Base-by-base conservation (phyloP, 352 stramenopile species). In the Pythium coloratum region DNA sequence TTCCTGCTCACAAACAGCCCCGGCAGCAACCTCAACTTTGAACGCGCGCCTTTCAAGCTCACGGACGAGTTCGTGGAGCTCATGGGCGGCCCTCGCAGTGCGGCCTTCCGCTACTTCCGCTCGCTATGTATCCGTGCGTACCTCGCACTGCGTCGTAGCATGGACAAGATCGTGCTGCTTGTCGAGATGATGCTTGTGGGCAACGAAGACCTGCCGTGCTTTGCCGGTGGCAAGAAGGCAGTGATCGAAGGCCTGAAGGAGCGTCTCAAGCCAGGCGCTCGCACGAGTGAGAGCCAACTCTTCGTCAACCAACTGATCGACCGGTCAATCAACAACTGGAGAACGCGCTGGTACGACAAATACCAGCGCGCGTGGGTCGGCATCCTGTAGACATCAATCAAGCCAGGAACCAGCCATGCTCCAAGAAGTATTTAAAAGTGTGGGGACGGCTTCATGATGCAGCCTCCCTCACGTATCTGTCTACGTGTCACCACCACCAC, bases 1-100 rank as follows among this genome's bases (percentile, higher is more conserved):
- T 99, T 99, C 75, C 55, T 98, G 66, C 94, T 99, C 38, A 94
- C 89, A 54, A 99, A 98, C 82, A 98, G 93, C 38, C 88, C 88
- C 1, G 88, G 88, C 16, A 98, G 96, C 70, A 98, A 98, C 68
- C 85, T 95, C 55, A 97, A 96, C 55, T 99, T 99, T 61, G 97
- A 99, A 76, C 86, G 81, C n/a, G 96, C 97, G 24, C 96, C 97
- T 0, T 99, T 99, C 79, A 99, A 99, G 76, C 86, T 99, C 24
- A 99, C 97, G 13, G 76, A 94, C 51, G 96, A 99, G 62, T 98
- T 98, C 68, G 91, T 99, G 5, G 89, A 97, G 64, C 76, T 99
- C 8, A 94, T 99, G 88, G 97, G 95, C 57, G 97, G 97, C 9
- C 84, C 92, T 0, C 80, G 97, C 33, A 98, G 88, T 44, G 84